These are phyloP conservation scores for Exophiala sp. DNA, from an alignment of 2,329 filamentous ascomycete species.

Conservation along the genomic window DNA sequence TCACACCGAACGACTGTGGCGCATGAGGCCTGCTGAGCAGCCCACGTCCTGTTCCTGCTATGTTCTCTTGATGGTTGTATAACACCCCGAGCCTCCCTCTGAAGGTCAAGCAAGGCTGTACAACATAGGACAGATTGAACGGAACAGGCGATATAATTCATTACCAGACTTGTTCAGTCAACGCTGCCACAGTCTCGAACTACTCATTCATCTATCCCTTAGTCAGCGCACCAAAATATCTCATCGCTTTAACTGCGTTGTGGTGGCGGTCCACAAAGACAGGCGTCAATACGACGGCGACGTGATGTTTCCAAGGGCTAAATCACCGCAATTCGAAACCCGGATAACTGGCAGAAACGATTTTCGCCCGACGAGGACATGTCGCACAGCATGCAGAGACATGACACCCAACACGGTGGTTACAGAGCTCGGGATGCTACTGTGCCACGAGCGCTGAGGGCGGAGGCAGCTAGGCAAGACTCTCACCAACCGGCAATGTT, in stretches of 20 bases:
- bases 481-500: conserved; percentile 1
- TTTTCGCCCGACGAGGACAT: conserved; percentile 8
- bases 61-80: not conserved
- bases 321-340: conserved; percentile 1
- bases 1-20: conserved; percentile 18
- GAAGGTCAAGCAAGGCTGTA: conserved; percentile 16
- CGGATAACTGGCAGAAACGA: conserved; percentile 13
- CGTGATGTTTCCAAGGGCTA: conserved; percentile 16
- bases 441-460: conserved; percentile 17
- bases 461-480: conserved; percentile 8
- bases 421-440: conserved; percentile 22
- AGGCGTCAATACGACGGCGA: too few species aligned
- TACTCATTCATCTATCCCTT: too few species aligned
- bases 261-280: too few species aligned
- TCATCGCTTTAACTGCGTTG: too few species aligned
- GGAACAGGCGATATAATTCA: not conserved
- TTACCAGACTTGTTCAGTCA: not conserved
- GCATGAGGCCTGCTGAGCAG: conserved; percentile 10
- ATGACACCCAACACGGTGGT: conserved; percentile 20
- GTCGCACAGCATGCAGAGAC: conserved; percentile 20
- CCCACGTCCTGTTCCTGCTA: conserved; percentile 3
- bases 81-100: conserved; percentile 1
- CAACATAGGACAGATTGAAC: conserved; percentile 12
- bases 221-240: too few species aligned
- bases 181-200: too few species aligned